Evolutionary conservation across 139 green algal species (phyloP).

Genomic region (Chlorella ohadii): DNA sequence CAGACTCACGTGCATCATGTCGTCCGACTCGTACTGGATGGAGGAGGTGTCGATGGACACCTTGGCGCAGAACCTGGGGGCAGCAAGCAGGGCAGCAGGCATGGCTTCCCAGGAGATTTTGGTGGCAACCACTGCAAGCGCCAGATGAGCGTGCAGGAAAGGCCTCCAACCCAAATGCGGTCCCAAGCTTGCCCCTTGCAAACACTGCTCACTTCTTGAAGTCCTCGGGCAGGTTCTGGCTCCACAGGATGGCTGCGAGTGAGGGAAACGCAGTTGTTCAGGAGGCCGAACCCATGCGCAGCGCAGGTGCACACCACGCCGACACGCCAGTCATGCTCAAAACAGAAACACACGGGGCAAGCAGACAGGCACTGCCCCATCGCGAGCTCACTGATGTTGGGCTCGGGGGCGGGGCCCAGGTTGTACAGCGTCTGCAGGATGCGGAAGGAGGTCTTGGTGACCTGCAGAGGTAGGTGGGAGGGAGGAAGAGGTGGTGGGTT

Average conservation of each 20-base stretch:
- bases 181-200: too few species aligned
- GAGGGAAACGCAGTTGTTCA: too few species aligned
- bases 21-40: constrained; percentile 81
- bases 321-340: too few species aligned
- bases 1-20: constrained; percentile 56
- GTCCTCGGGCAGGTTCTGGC: constrained; percentile 56
- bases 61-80: constrained; percentile 30
- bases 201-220: constrained; percentile 74
- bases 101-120: too few species aligned
- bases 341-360: too few species aligned
- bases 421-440: constrained; percentile 81
- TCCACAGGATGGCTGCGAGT: constrained; percentile 65
- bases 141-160: too few species aligned
- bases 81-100: neutral
- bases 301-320: too few species aligned
- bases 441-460: constrained; percentile 75
- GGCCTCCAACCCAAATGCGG: too few species aligned
- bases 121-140: too few species aligned
- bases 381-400: constrained; percentile 65
- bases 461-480: neutral
- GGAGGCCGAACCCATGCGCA: too few species aligned
- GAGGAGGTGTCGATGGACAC: constrained; percentile 59
- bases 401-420: constrained; percentile 76
- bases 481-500: neutral
- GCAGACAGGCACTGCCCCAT: too few species aligned